Conservation (phyloP, 2,329 filamentous ascomycete genomes). For the Sclerotiophoma versabilis region DNA sequence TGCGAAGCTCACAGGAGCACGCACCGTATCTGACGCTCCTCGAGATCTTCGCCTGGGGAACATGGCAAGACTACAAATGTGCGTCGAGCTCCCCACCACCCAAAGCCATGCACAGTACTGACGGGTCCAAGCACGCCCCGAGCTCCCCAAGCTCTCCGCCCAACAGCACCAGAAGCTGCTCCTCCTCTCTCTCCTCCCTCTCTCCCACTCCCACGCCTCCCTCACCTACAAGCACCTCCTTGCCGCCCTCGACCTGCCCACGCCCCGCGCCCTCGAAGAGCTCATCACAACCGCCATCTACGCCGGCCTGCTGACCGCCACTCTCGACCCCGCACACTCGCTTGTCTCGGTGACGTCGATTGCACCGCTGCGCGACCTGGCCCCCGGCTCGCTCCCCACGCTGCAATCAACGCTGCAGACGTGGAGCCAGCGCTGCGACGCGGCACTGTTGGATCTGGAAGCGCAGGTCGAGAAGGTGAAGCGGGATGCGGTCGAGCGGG, state of each 20-base stretch:
- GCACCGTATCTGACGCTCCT: constrained; percentile 72
- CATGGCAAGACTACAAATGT: constrained; percentile 79
- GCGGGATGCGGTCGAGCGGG: constrained; percentile 48
- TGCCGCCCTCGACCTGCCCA: constrained; percentile 69
- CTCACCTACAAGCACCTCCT: constrained; percentile 78
- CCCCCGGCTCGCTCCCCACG: constrained; percentile 71
- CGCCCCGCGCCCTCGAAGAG: constrained; percentile 76
- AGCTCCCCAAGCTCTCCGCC: constrained; percentile 74
- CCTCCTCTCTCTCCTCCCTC: constrained; percentile 85
- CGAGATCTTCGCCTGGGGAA: constrained; percentile 91
- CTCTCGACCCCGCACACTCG: constrained; percentile 79
- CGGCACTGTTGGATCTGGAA: constrained; percentile 77
- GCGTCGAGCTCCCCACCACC: constrained; percentile 17
- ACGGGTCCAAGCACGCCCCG: constrained; percentile 47
- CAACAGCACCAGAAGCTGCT: constrained; percentile 84
- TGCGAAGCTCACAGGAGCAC: constrained; percentile 70
- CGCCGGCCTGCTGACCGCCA: constrained; percentile 79
- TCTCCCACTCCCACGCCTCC: constrained; percentile 69
- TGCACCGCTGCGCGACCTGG: constrained; percentile 84
- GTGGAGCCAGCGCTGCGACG: constrained; percentile 81
- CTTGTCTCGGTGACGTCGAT: constrained; percentile 80
- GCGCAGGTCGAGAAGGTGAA: constrained; percentile 74
- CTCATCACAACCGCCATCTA: constrained; percentile 90
- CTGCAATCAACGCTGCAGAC: constrained; percentile 73
- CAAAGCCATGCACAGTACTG: background rate